phyloP scores from a whole-genome alignment of 768 basidiomycete species.

The Fistulinella prunicolor region DNA sequence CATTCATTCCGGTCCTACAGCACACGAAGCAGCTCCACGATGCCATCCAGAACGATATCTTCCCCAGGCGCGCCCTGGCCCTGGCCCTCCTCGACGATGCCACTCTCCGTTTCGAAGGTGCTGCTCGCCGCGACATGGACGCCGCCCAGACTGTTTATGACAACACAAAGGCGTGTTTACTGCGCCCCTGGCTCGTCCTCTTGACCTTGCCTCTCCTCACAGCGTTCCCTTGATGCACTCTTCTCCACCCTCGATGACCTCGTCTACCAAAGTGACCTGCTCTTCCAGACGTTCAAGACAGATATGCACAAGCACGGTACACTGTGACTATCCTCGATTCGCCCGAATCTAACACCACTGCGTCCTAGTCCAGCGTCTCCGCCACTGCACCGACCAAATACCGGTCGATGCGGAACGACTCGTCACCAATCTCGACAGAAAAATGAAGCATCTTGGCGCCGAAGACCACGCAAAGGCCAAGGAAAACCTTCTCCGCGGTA shows the following conservation, averaged over 20 bases:
- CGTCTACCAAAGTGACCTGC: slow-evolving; percentile 43
- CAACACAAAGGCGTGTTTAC: slow-evolving; percentile 42
- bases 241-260: slow-evolving; percentile 47
- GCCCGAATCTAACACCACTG: slow-evolving; percentile 8
- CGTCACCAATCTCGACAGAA: slow-evolving; percentile 53
- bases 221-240: slow-evolving; percentile 45
- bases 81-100: slow-evolving; percentile 53
- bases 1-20: slow-evolving; percentile 35
- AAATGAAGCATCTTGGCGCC: slow-evolving; percentile 39
- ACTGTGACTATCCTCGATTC: slow-evolving; percentile 3
- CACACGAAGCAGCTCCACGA: slow-evolving; percentile 37
- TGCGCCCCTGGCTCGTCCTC: neutral
- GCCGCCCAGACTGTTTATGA: slow-evolving; percentile 38
- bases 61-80: slow-evolving; percentile 35
- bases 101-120: slow-evolving; percentile 50
- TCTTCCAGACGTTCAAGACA: slow-evolving; percentile 50
- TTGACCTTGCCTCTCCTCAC: slow-evolving; percentile 13
- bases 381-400: slow-evolving; percentile 41
- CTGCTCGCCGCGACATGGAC: slow-evolving; percentile 43
- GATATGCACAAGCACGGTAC: slow-evolving; percentile 48
- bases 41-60: slow-evolving; percentile 32
- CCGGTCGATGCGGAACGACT: slow-evolving; percentile 52
- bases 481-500: slow-evolving; percentile 34
- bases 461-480: slow-evolving; percentile 34
- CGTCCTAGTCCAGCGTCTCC: slow-evolving; percentile 43